These are phyloP conservation scores for Quercus lobata DNA, from an alignment of 331 rosid species.

Conservation along the genomic window DNA sequence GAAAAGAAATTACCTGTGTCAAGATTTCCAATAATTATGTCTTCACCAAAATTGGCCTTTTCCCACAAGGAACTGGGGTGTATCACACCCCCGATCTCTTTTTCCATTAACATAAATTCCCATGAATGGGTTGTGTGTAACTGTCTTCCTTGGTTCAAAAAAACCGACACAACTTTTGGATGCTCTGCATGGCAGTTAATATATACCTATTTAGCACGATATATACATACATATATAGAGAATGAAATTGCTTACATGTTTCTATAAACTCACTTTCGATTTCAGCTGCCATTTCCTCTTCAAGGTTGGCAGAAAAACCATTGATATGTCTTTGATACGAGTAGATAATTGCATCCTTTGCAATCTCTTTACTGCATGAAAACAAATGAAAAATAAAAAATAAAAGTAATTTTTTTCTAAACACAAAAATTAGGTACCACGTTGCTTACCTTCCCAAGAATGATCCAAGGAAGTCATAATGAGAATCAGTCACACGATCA, in stretches of 20 bases:
- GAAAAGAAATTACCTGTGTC: slow-evolving; percentile 47
- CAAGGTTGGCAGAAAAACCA: slow-evolving; percentile 65
- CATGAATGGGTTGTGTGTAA: slow-evolving; percentile 74
- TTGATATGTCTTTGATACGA: slow-evolving; percentile 65
- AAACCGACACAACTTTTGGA: slow-evolving; percentile 56
- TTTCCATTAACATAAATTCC: slow-evolving; percentile 57
- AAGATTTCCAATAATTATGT: slow-evolving; percentile 53
- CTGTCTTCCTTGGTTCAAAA: slow-evolving; percentile 46
- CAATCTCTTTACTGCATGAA: slow-evolving; percentile 42
- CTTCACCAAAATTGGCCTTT: slow-evolving; percentile 61
- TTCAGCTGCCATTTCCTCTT: slow-evolving; percentile 51
- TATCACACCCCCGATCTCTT: slow-evolving; percentile 19
- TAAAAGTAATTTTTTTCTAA: background rate
- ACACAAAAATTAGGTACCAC: background rate
- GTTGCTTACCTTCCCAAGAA: slow-evolving; percentile 54
- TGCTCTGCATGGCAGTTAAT: slow-evolving; percentile 36
- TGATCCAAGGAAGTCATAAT: slow-evolving; percentile 48
- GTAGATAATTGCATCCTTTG: slow-evolving; percentile 47
- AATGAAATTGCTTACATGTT: background rate
- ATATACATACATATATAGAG: too few species aligned
- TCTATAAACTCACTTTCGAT: slow-evolving; percentile 45
- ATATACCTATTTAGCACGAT: background rate
- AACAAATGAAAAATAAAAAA: background rate
- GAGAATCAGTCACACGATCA: slow-evolving; percentile 43
- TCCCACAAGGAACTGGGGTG: slow-evolving; percentile 28